Evolutionary conservation across 2,329 filamentous ascomycete genomes (phyloP), one percentile per base, ranked within the genome.

Genomic region (Penicillium decumbens): DNA sequence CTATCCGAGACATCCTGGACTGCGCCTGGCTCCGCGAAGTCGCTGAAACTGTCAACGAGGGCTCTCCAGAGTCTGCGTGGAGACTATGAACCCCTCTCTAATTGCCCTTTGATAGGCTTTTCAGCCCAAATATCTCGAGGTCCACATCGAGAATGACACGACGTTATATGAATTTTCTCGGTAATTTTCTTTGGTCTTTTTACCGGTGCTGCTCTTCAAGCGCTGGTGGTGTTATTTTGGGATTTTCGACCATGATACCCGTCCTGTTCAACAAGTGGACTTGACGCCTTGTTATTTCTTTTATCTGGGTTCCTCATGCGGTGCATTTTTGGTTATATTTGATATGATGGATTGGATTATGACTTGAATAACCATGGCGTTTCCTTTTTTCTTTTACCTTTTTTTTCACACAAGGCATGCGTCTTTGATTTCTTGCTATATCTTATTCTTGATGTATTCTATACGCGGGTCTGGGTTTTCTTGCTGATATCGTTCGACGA

Each of bases 1-100:
- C 74, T 29, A 76, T 86, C 43, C 71, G 73, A 30, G 75, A 82
- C 37, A 74, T 82, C 18, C 62, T 86, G 32, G 72, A 73, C 20
- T 78, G 77, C 56, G 59, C 69, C 12, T 85, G 82, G 80, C 72
- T 86, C 27, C 66, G 70, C 24, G 72, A 71, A 10, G 66, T 71
- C 41, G 56, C 62, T 29, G 64, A 73, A 35, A 57, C 51, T 41
- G 35, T 56, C 7, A 64, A 68, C 43, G 68, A 71, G 8, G 54
- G 53, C 48, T 57, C 64, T 13, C 54, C 63, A 20, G 63, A 68
- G 23, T 57, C 65, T 23, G 53, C 59, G 32, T 73, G 71, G 71
- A 68, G 64, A 47, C 63, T 73, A 38, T 73, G 60, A 65, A 38
- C 20, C 24, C n/a, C 43, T 25, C 32, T 27, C 20, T 33, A 33